phyloP scores from a whole-genome alignment of 2,329 filamentous ascomycete species.

The Pseudonectria buxi region DNA sequence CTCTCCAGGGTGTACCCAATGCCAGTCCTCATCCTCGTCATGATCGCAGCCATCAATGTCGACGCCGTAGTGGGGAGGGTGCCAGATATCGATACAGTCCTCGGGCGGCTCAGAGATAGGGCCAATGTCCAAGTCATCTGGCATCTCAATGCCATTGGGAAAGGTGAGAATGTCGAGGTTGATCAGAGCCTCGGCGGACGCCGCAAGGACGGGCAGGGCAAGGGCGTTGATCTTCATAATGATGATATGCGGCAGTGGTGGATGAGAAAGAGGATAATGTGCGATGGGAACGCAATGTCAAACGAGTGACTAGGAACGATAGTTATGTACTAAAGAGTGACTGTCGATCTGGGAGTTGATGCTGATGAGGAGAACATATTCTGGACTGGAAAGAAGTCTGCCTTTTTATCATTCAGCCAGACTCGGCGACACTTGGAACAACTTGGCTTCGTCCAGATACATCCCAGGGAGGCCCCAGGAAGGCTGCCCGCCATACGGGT shows the following conservation, averaged over 20 bases:
- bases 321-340: conserved; percentile 6
- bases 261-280: conserved; percentile 2
- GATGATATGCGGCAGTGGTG: not conserved
- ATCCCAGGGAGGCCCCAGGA: conserved; percentile 6
- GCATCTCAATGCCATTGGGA: conserved; percentile 2
- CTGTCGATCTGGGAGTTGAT: conserved; percentile 3
- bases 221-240: conserved; percentile 13
- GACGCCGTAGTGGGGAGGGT: conserved; percentile 30
- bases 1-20: conserved; percentile 29
- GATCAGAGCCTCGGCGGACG: conserved; percentile 9
- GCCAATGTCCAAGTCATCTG: conserved; percentile 3
- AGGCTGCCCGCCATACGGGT: no score
- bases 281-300: conserved; percentile 5
- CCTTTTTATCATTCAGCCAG: conserved; percentile 5
- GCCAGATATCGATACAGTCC: conserved; percentile 27
- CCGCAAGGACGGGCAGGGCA: conserved; percentile 16
- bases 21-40: conserved; percentile 25
- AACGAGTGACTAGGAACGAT: conserved; percentile 8
- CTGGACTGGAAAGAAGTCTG: not conserved
- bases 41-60: conserved; percentile 31
- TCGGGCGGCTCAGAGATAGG: conserved; percentile 12
- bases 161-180: conserved; percentile 9
- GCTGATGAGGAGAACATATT: conserved; percentile 2
- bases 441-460: conserved; percentile 29
- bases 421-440: not conserved